Evolutionary conservation across 2,329 filamentous ascomycete genomes (phyloP).

Genomic region (Zymoseptoria crescenta): DNA sequence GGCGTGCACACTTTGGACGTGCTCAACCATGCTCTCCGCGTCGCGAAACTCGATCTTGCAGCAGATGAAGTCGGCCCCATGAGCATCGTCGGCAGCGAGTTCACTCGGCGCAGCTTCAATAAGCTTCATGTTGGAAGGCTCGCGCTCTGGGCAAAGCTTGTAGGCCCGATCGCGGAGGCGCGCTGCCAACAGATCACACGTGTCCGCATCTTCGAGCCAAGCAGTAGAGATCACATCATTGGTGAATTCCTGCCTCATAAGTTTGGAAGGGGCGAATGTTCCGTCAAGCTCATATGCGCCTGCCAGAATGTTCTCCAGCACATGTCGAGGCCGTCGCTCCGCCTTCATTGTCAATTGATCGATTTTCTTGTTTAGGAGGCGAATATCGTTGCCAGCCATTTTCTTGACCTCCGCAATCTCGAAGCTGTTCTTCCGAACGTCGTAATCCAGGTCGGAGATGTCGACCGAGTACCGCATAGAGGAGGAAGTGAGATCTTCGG

Average conservation of each 20-base stretch:
- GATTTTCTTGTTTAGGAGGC: slow-evolving; percentile 7
- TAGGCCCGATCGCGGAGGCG: slow-evolving; percentile 4
- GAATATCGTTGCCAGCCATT: slow-evolving; percentile 7
- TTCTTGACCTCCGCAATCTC: slow-evolving; percentile 7
- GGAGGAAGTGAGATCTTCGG: background rate
- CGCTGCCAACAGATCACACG: background rate
- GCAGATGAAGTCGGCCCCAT: background rate
- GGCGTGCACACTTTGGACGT: background rate
- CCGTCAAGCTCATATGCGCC: background rate
- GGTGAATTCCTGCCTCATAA: slow-evolving; percentile 2
- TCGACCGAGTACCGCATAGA: background rate
- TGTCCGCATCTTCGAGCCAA: slow-evolving; percentile 3
- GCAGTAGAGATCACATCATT: slow-evolving; percentile 3
- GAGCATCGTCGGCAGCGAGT: background rate
- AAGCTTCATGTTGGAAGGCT: background rate
- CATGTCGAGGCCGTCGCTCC: background rate
- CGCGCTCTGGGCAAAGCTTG: background rate
- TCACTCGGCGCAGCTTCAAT: slow-evolving; percentile 3
- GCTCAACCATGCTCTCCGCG: background rate
- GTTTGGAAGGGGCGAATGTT: background rate
- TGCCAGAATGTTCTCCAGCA: background rate
- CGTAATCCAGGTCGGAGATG: background rate
- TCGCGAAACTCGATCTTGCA: slow-evolving; percentile 1
- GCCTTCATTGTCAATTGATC: slow-evolving; percentile 1
- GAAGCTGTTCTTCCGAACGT: background rate